Conservation (phyloP, 768 basidiomycete genomes). For the Cystobasidiopsis lactophilus region DNA sequence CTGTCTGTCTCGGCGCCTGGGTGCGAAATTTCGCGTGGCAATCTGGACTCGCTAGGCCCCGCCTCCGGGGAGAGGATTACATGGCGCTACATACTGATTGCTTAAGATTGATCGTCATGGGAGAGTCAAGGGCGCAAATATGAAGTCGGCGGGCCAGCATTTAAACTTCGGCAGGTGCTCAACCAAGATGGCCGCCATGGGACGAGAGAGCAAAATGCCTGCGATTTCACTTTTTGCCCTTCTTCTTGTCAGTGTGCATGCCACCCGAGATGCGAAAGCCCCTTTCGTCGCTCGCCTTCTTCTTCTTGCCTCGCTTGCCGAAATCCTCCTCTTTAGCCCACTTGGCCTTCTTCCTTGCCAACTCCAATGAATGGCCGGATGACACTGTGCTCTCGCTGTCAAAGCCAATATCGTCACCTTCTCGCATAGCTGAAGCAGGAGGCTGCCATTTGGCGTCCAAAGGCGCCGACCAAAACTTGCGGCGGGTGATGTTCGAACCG, state of each 20-base stretch:
- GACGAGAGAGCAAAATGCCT: too few species aligned
- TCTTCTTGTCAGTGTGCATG: background rate
- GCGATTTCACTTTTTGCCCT: background rate
- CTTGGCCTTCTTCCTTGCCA: background rate
- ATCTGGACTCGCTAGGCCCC: too few species aligned
- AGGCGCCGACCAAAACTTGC: slow-evolving; percentile 34
- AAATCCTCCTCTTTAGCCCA: background rate
- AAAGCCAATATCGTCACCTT: background rate
- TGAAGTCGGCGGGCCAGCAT: too few species aligned
- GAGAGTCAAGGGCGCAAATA: too few species aligned
- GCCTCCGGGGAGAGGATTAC: too few species aligned
- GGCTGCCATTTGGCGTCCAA: background rate
- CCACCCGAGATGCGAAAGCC: background rate
- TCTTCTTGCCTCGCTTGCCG: background rate
- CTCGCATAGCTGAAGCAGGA: background rate
- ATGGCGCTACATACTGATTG: too few species aligned
- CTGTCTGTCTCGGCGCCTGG: too few species aligned
- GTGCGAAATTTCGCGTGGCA: too few species aligned
- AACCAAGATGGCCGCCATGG: too few species aligned
- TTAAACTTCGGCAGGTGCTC: too few species aligned
- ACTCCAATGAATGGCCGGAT: background rate
- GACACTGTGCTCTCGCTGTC: background rate
- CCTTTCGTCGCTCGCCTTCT: background rate
- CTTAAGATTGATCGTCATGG: too few species aligned
- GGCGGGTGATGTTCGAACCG: slow-evolving; percentile 50